Percentiles rank a stretch among this genome's conserved stretches.
Evolutionary conservation across 306 rosid genomes (phyloP).

Genomic region (Lagenaria siceraria): DNA sequence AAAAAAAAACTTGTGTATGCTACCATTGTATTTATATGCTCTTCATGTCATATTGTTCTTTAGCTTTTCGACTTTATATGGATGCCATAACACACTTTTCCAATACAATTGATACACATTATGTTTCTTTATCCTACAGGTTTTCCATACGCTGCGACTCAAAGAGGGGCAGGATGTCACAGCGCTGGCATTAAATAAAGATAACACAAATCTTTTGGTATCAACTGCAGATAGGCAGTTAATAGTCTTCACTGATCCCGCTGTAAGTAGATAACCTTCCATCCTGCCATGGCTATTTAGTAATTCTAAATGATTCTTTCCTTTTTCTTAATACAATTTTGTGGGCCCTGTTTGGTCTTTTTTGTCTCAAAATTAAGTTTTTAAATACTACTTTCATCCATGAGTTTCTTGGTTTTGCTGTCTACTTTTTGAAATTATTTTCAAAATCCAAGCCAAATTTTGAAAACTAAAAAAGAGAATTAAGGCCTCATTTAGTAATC

Average conservation of each 20-base stretch:
- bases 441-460: background rate
- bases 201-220: slow-evolving; percentile 81
- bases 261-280: slow-evolving; percentile 45
- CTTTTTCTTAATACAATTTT: background rate
- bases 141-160: slow-evolving; percentile 59
- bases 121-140: slow-evolving; percentile 30
- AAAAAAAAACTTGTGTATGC: background rate
- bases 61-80: background rate
- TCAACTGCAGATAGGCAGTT: slow-evolving; percentile 75
- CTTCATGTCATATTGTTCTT: background rate
- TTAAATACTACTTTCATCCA: background rate
- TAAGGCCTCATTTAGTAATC: too few species aligned
- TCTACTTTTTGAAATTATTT: background rate
- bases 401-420: background rate
- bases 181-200: slow-evolving; percentile 73
- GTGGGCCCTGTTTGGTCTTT: background rate
- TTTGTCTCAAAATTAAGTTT: background rate
- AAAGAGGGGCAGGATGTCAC: slow-evolving; percentile 77
- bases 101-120: background rate
- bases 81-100: background rate
- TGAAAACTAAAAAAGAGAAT: background rate
- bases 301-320: background rate
- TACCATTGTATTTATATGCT: background rate
- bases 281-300: background rate
- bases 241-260: slow-evolving; percentile 81